Evolutionary conservation across 2,329 filamentous ascomycete species (phyloP), one percentile per base, ranked within the genome.

Genomic region (Phialophora macrospora): DNA sequence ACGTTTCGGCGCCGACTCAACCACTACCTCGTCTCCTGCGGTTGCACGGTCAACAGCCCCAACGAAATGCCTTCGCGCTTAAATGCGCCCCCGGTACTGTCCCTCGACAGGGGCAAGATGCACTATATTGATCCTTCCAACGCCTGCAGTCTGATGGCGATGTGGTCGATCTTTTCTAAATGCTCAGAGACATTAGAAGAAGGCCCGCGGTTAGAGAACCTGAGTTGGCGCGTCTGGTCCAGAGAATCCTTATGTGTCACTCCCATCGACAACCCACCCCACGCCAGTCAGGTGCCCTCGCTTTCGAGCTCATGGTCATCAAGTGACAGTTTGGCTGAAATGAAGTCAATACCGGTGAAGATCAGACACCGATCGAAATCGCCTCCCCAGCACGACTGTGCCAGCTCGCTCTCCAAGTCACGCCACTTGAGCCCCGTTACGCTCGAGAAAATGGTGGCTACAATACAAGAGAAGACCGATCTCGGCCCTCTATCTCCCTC

Each of bases 111-210:
- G 70, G 91, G 90, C 76, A 90, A 94, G 73, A 93, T 99, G 77
- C 91, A 95, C 83, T 92, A 96, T 78, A 92, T 98, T 75, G 93
- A 98, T 80, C 97, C 94, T 1, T 86, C 90, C 72, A 96, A 96
- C 78, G 89, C 92, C 30, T 92, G 96, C 80, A 96, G 93, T 76
- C 87, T 98, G 59, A 96, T 95, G 81, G 93, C 91, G 82, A 96
- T 98, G 87, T 97, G 93, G 93, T 94, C 92, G 78, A 93, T 98
- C 67, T 97, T 98, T 77, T 94, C 93, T 59, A 92, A 93, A 80
- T 97, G 94, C 79, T 92, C 93, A 75, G 92, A 95, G 75, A 95
- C 93, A 60, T 90, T 98, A 77, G 92, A 97, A 77, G 91, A 98
- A 79, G 95, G 95, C 64, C 88, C 92, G 75, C 86, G 95, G 75